These are phyloP conservation scores for Pseudomicrostroma phylloplanum DNA, from an alignment of 1,284 basidiomycete genomes.

Conservation along the genomic window DNA sequence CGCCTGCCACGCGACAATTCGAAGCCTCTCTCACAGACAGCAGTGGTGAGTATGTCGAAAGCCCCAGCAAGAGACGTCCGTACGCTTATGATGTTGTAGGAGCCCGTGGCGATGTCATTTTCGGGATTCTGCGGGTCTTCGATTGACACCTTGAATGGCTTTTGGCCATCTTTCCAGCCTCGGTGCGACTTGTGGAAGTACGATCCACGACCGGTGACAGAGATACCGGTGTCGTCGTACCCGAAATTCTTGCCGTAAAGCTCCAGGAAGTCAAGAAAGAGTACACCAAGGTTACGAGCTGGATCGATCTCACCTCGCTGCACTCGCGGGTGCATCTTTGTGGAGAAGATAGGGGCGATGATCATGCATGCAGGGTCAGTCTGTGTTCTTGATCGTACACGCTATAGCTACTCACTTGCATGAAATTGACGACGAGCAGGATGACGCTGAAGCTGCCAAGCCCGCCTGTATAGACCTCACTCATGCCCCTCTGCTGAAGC, in stretches of 20 bases:
- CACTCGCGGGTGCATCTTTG: conserved; percentile 81
- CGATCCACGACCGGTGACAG: conserved; percentile 71
- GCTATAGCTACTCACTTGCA: conserved; percentile 60
- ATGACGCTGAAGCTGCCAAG: conserved; percentile 91
- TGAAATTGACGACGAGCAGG: conserved; percentile 81
- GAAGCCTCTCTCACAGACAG: conserved; percentile 41
- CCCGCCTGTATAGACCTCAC: conserved; percentile 92
- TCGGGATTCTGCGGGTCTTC: conserved; percentile 92
- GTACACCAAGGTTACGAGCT: conserved; percentile 76
- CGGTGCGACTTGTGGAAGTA: conserved; percentile 55
- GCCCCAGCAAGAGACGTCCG: conserved; percentile 78
- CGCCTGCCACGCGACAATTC: conserved; percentile 18
- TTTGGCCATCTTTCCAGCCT: conserved; percentile 47
- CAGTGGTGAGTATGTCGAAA: conserved; percentile 68
- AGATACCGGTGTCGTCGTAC: conserved; percentile 63
- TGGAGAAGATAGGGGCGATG: conserved; percentile 22
- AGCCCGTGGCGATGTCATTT: conserved; percentile 87
- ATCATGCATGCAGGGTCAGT: not conserved
- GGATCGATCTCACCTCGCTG: conserved; percentile 80
- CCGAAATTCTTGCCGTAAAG: conserved; percentile 89
- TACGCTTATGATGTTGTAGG: conserved; percentile 76
- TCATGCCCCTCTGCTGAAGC: conserved; percentile 82
- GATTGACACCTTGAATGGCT: conserved; percentile 68
- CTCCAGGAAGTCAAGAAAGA: conserved; percentile 94
- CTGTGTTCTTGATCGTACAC: conserved; percentile 20